phyloP scores from a whole-genome alignment of 169 alveolate species.

The Sarcocystis neurona region DNA sequence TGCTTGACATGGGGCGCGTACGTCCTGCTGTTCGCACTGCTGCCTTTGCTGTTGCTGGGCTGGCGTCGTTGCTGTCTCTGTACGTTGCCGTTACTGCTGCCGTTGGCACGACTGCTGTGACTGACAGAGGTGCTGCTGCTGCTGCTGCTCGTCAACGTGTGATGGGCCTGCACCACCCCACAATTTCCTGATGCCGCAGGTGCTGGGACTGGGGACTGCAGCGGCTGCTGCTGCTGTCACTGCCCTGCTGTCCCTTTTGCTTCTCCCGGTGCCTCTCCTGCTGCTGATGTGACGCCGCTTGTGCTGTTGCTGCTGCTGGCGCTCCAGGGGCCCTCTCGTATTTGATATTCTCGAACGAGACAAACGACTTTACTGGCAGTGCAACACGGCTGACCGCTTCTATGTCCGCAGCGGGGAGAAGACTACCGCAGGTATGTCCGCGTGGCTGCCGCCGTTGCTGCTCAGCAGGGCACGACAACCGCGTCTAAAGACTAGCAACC shows the following conservation, averaged over 20 bases:
- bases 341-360: slow-evolving; percentile 64
- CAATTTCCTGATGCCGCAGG: no score
- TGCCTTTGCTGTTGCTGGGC: neutral
- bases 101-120: neutral
- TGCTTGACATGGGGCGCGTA: no score
- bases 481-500: no score
- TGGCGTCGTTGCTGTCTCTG: no score
- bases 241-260: neutral
- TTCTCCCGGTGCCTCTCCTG: neutral
- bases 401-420: slow-evolving; percentile 44
- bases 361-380: slow-evolving; percentile 39
- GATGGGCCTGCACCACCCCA: no score
- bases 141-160: no score
- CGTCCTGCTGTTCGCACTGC: no score
- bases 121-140: no score
- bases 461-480: no score
- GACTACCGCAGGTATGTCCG: slow-evolving; percentile 30
- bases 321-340: slow-evolving; percentile 46
- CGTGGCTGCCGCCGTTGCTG: neutral
- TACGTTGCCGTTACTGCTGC: no score
- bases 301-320: neutral
- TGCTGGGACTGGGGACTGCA: neutral
- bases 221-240: neutral
- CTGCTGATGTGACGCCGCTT: neutral
- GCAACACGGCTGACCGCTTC: slow-evolving; percentile 47